phyloP scores from a whole-genome alignment of 768 basidiomycete genomes.

The Tricholoma flavovirens region DNA sequence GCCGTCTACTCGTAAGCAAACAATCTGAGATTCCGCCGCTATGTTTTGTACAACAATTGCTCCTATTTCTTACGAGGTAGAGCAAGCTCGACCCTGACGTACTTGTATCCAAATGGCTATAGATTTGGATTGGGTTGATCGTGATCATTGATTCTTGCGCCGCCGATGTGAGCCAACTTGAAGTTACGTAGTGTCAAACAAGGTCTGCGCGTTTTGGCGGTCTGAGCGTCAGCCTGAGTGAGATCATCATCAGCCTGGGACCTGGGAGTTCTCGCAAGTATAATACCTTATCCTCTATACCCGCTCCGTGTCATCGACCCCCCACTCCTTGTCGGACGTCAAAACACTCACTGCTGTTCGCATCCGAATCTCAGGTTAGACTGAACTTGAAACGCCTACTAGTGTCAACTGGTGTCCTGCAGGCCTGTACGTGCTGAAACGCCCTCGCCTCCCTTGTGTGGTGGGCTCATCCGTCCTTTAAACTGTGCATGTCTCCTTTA shows the following conservation, averaged over 20 bases:
- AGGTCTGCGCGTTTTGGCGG: not conserved
- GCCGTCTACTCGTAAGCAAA: not conserved
- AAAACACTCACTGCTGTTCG: no score
- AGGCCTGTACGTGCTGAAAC: constrained; percentile 5
- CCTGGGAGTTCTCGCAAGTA: not conserved
- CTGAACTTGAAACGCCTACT: not conserved
- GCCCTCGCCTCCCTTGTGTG: not conserved
- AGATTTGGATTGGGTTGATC: not conserved
- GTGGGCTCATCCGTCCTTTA: not conserved
- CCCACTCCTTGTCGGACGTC: no score
- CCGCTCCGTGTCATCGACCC: not conserved
- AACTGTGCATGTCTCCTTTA: not conserved
- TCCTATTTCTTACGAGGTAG: not conserved
- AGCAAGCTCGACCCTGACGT: no score
- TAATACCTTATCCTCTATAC: not conserved
- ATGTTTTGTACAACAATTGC: not conserved
- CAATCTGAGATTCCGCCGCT: not conserved
- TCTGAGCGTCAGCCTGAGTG: no score
- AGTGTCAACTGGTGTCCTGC: not conserved
- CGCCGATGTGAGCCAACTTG: no score
- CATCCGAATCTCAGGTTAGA: not conserved
- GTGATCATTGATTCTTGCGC: not conserved
- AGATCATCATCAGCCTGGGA: no score
- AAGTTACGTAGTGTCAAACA: not conserved
- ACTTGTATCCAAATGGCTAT: not conserved